Evolutionary conservation across 108 stramenopile genomes (phyloP), one percentile per base, ranked within the genome.

Genomic region (Mediolabrus comicus): DNA sequence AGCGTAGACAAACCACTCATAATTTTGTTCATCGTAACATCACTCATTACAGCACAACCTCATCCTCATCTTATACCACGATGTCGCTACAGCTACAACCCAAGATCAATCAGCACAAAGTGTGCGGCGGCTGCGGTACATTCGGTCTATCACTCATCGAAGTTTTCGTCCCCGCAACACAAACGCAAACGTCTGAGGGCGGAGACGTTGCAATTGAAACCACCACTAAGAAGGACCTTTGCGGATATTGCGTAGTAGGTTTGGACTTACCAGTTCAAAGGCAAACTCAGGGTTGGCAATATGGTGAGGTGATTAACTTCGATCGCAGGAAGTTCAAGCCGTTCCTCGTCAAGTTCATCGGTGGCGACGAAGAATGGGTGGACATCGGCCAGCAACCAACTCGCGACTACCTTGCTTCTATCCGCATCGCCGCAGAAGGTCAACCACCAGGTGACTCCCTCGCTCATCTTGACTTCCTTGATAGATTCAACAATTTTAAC

Each of bases 121-220:
- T 24, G 33, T 69, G 68, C 25, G 57, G 16, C 0, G 11, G 51
- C 27, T 69, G 68, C 29, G 68, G 68, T 8, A 16, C 54, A 22
- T 10, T 30, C 36, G 36, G 14, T 2, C 31, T 55, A 11, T 54
- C 39, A 12, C 24, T 72, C 36, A 62, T 58, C 25, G 71, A 83
- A 30, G 75, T 68, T 3, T 61, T 70, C 27, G 34, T 78, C 11
- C 30, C 74, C n/a, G n/a, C n/a, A n/a, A 29, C 64, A 25, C 38
- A 66, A 52, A 31, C 53, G 59, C 9, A 61, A 65, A 30, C n/a
- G n/a, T n/a, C n/a, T n/a, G 51, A 54, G 2, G 74, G 58, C 17
- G 65, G 71, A 52, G 56, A 38, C 12, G 31, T 49, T 8, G 46
- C 22, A 49, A 29, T 19, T 24, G 33, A 53, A 17, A 24, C 53